These are phyloP conservation scores for Castanea mollissima DNA, from an alignment of 306 rosid genomes.

Conservation along the genomic window DNA sequence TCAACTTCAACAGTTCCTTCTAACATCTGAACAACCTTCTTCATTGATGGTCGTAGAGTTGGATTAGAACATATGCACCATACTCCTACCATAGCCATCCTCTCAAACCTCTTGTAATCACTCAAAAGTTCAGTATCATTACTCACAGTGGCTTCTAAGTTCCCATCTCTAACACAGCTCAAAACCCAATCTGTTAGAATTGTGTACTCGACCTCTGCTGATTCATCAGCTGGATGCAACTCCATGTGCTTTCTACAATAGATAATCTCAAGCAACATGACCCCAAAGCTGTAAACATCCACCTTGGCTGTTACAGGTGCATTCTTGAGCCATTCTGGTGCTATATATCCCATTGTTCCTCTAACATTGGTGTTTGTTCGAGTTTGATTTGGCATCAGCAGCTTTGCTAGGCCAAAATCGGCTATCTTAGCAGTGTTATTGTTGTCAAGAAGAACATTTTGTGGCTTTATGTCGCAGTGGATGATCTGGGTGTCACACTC, in stretches of 20 bases:
- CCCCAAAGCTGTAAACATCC: conserved; percentile 38
- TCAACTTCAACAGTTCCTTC: conserved; percentile 31
- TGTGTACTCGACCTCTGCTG: conserved; percentile 13
- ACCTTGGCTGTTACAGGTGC: conserved; percentile 35
- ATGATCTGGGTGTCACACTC: conserved; percentile 37
- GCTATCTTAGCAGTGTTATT: conserved; percentile 25
- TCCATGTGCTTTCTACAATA: conserved; percentile 31
- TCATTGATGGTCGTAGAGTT: conserved; percentile 29
- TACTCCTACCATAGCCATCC: conserved; percentile 31
- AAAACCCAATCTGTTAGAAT: conserved; percentile 32
- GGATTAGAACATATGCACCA: conserved; percentile 35
- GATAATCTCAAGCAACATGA: conserved; percentile 31
- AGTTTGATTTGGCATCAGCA: conserved; percentile 23
- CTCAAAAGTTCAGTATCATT: conserved; percentile 19
- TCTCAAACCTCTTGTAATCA: conserved; percentile 33
- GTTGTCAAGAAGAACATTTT: conserved; percentile 38
- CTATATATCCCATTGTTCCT: conserved; percentile 46
- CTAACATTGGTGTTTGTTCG: conserved; percentile 27
- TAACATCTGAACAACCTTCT: conserved; percentile 28
- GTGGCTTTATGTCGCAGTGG: conserved; percentile 42
- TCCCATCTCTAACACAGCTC: conserved; percentile 20
- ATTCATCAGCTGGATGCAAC: conserved; percentile 24
- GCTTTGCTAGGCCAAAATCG: conserved; percentile 37
- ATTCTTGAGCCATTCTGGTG: conserved; percentile 44
- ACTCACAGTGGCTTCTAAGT: conserved; percentile 9